A percentile compares a stretch with the other conserved stretches of the same genome.
Conservation (phyloP, 2,329 filamentous ascomycete genomes). For the Keithomyces neogunnii region DNA sequence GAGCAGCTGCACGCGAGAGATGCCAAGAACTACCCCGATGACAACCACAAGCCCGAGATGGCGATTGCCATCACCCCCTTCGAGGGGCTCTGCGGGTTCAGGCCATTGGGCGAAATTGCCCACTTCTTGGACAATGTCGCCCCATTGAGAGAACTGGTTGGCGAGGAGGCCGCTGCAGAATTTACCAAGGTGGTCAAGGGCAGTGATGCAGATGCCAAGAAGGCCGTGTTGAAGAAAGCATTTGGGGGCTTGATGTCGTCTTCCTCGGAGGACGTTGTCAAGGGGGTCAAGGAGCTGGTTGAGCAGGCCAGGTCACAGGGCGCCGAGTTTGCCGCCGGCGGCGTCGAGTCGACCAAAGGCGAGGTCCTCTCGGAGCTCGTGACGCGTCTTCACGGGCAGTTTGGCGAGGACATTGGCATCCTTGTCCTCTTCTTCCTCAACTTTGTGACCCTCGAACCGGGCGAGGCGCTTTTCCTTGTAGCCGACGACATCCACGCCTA, state of each 20-base stretch:
- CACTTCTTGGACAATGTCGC: constrained; percentile 62
- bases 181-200: constrained; percentile 44
- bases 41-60: constrained; percentile 99
- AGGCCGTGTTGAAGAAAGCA: constrained; percentile 63
- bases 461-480: constrained; percentile 91
- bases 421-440: constrained; percentile 98
- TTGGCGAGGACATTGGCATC: constrained; percentile 82
- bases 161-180: constrained; percentile 49
- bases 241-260: constrained; percentile 81
- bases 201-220: constrained; percentile 53
- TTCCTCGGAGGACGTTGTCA: constrained; percentile 44
- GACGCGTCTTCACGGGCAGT: constrained; percentile 68
- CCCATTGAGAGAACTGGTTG: constrained; percentile 57
- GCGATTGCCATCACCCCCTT: constrained; percentile 95
- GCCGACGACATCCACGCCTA: constrained; percentile 98
- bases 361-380: constrained; percentile 70
- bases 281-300: constrained; percentile 60
- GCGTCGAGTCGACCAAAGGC: constrained; percentile 58
- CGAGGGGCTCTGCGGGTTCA: constrained; percentile 91
- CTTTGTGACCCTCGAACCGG: constrained; percentile 77
- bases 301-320: constrained; percentile 60
- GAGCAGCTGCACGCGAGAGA: constrained; percentile 80
- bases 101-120: constrained; percentile 75
- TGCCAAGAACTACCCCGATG: constrained; percentile 92
- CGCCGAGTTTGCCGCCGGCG: constrained; percentile 64